Conservation (phyloP, 768 basidiomycete species). For the Leccinum subtestaceum region DNA sequence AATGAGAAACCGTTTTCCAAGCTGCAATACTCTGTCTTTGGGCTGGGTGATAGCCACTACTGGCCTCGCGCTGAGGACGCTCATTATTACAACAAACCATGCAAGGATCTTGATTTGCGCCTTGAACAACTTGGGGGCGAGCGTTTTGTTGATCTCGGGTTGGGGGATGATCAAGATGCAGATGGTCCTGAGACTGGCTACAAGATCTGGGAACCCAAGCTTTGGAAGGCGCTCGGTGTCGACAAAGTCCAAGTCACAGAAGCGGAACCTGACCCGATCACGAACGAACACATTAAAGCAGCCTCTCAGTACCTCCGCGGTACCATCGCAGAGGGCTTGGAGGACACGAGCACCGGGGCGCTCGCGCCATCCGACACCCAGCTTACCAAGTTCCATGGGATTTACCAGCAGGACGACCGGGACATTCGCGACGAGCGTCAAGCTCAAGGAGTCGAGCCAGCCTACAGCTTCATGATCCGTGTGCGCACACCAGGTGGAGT, state of each 20-base stretch:
- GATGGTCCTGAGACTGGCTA: constrained; percentile 97
- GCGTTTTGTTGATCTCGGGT: constrained; percentile 70
- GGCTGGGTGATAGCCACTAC: constrained; percentile 97
- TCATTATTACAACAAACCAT: constrained; percentile 98
- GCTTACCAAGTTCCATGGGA: constrained; percentile 97
- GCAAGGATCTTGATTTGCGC: constrained; percentile 83
- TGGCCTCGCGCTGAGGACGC: constrained; percentile 97
- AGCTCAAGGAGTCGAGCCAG: constrained; percentile 89
- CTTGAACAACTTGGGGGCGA: constrained; percentile 78
- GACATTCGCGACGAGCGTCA: constrained; percentile 97
- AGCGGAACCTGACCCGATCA: constrained; percentile 94
- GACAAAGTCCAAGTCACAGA: constrained; percentile 85
- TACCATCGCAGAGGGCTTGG: constrained; percentile 89
- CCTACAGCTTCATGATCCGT: constrained; percentile 98
- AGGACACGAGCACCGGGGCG: constrained; percentile 84
- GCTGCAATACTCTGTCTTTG: constrained; percentile 83
- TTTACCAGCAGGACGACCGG: constrained; percentile 96
- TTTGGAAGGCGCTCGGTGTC: constrained; percentile 96
- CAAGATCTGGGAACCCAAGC: constrained; percentile 87
- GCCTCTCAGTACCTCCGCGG: constrained; percentile 92
- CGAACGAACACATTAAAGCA: constrained; percentile 99
- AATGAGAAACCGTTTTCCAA: constrained; percentile 57
- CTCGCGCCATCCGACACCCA: constrained; percentile 89
- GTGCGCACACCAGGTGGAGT: constrained; percentile 96
- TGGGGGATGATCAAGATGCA: constrained; percentile 96